These are phyloP conservation scores for Lipomyces sp. DNA, from an alignment of 805 yeast genomes.

Conservation along the genomic window DNA sequence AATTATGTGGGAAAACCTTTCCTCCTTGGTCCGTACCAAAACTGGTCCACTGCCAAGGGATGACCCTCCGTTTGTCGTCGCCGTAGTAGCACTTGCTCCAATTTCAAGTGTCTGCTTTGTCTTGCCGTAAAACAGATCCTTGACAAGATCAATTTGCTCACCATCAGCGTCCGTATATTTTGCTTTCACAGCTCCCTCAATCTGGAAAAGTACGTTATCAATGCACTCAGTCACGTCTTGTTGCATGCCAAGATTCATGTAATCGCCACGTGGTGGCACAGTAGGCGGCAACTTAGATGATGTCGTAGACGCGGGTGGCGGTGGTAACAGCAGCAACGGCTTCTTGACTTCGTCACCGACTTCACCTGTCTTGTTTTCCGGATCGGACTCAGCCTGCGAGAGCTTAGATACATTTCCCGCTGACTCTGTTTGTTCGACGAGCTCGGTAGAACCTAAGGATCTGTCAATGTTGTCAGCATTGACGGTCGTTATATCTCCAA, in stretches of 20 bases:
- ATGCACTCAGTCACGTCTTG: slow-evolving; percentile 98
- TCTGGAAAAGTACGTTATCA: slow-evolving; percentile 87
- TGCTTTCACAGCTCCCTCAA: slow-evolving; percentile 86
- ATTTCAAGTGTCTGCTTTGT: slow-evolving; percentile 71
- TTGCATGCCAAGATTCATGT: slow-evolving; percentile 61
- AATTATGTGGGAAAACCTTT: slow-evolving; percentile 78
- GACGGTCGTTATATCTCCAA: slow-evolving; percentile 8
- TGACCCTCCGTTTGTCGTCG: slow-evolving; percentile 40
- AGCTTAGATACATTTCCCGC: not conserved
- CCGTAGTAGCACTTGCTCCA: slow-evolving; percentile 18
- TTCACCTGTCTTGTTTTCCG: slow-evolving; percentile 1
- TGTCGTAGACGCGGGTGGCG: slow-evolving; percentile 7
- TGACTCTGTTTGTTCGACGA: not conserved
- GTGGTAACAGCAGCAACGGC: slow-evolving; percentile 16
- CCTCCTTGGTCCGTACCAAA: slow-evolving; percentile 52
- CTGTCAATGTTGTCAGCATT: not conserved
- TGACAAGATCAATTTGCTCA: slow-evolving; percentile 84
- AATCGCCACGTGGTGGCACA: slow-evolving; percentile 15
- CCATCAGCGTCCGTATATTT: slow-evolving; percentile 63
- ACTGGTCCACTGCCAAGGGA: slow-evolving; percentile 1
- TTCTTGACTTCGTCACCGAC: not conserved
- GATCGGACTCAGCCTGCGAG: not conserved
- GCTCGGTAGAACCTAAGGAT: not conserved
- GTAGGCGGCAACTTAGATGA: slow-evolving; percentile 18
- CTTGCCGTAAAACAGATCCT: slow-evolving; percentile 81